A percentile compares a stretch with the other conserved stretches of the same genome.
Evolutionary conservation across 2,329 filamentous ascomycete species (phyloP).

Genomic region (Zymoseptoria ardabiliae): DNA sequence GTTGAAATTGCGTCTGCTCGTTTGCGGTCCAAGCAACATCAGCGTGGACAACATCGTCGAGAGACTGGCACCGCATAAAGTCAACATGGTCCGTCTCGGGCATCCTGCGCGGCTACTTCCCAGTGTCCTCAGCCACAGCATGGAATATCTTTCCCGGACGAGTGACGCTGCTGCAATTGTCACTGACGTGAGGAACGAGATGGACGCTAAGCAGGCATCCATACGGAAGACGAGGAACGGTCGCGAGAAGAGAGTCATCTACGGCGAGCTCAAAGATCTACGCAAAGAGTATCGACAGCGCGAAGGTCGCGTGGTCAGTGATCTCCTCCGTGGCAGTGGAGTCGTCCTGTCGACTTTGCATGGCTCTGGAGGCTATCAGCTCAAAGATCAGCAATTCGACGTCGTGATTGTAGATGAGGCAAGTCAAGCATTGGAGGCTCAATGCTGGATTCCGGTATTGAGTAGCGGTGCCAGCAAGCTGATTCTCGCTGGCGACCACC

Average conservation of each 20-base stretch:
- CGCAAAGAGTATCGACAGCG: conserved; percentile 82
- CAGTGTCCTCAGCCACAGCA: conserved; percentile 78
- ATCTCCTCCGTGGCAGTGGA: conserved; percentile 67
- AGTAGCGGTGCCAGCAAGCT: conserved; percentile 62
- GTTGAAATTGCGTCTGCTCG: conserved; percentile 65
- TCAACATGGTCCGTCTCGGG: conserved; percentile 81
- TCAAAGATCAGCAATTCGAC: conserved; percentile 76
- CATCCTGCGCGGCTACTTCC: conserved; percentile 87
- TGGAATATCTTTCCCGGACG: conserved; percentile 84
- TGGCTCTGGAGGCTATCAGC: conserved; percentile 78
- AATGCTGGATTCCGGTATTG: conserved; percentile 90
- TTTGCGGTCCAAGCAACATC: conserved; percentile 96
- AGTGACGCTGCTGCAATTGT: conserved; percentile 87
- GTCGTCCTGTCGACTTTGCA: conserved; percentile 91
- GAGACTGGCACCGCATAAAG: conserved; percentile 72
- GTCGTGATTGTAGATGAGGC: conserved; percentile 95
- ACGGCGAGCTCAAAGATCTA: conserved; percentile 74
- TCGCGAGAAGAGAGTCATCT: conserved; percentile 71
- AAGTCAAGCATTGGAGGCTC: conserved; percentile 88
- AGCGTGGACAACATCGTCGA: conserved; percentile 98
- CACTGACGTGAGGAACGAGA: conserved; percentile 80
- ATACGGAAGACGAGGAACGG: conserved; percentile 81
- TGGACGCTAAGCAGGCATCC: conserved; percentile 83
- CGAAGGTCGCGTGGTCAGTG: conserved; percentile 72
- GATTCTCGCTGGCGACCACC: conserved; percentile 85